Base-by-base conservation (phyloP, 306 rosid genomes). In the Begonia masoniana region DNA sequence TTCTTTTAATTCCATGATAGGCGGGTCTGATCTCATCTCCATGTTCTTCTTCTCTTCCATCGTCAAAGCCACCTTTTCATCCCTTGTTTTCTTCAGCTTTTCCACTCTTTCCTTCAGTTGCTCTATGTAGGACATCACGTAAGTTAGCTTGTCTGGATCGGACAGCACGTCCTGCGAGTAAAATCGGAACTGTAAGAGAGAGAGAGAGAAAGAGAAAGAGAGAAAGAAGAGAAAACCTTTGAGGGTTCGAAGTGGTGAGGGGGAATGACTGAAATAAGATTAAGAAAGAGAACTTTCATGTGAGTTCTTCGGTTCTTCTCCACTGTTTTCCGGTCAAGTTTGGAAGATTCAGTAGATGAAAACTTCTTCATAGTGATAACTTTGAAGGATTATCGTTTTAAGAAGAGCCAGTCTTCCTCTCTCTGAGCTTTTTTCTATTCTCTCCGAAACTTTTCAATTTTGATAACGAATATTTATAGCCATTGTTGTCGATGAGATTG, bases 221-320 rank as follows among this genome's bases (percentile, higher is more conserved):
- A 15, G 39, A 31, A 9, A 56, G 24, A 26, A 14, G 54, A 15
- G 21, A 45, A 43, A 55, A 78, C 86, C 86, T 76, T 81, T 51
- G 76, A 15, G 24, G 67, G 53, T 63, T 58, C 69, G 54, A 43
- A 47, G 64, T 70, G 57, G 7, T 71, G 72, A 10, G 73, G 50
- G 66, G 95, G 92, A 48, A 85, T 35, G 51, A 72, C 75, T 24
- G 91, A 72, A 60, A 75, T 63, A 19, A 85, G 95, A 68, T 79
- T 74, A 51, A 65, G 19, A 57, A 80, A 82, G 31, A 85, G 92
- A 9, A 59, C 48, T 75, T 85, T 85, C 92, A 85, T 79, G 19
- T 75, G 85, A 57, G 71, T 70, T 75, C 92, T 79, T 42, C 95
- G 70, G 66, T 85, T 82, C 48, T 54, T 79, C 62, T 85, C 95